Conservation (phyloP, 306 rosid genomes). For the Cicer yamashitae region DNA sequence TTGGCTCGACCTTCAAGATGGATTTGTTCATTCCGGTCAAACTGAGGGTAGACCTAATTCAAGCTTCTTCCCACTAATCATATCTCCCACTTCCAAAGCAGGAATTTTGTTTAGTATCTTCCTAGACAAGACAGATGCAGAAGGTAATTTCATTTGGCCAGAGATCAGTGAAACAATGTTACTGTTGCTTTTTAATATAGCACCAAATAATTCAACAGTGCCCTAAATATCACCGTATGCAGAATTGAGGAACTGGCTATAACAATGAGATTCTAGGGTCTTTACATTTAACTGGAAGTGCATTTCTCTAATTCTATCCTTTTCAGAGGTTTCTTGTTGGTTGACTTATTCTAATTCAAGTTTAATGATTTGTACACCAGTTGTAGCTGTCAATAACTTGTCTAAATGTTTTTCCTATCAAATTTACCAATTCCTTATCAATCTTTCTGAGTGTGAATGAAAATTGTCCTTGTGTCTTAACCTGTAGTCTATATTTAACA, state of each 20-base stretch:
- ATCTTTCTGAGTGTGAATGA: constrained; percentile 33
- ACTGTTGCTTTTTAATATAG: constrained; percentile 39
- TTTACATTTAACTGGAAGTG: constrained; percentile 21
- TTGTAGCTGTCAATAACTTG: constrained; percentile 25
- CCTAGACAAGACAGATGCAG: constrained; percentile 66
- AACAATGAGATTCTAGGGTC: constrained; percentile 7
- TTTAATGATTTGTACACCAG: constrained; percentile 25
- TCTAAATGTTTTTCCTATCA: constrained; percentile 21
- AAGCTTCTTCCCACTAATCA: constrained; percentile 79
- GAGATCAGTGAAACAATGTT: constrained; percentile 36
- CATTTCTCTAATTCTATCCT: constrained; percentile 27
- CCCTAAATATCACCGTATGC: constrained; percentile 17
- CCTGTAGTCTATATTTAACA: constrained; percentile 29
- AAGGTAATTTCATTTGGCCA: constrained; percentile 60
- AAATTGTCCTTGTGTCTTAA: constrained; percentile 20
- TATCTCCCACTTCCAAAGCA: constrained; percentile 85
- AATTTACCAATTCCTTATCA: constrained; percentile 22
- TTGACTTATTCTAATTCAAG: constrained; percentile 22
- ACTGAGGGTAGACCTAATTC: constrained; percentile 77
- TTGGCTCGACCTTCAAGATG: constrained; percentile 99
- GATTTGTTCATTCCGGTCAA: constrained; percentile 77
- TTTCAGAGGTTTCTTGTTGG: constrained; percentile 33
- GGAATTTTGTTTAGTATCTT: constrained; percentile 86
- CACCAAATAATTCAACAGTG: constrained; percentile 34
- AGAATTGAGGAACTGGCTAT: constrained; percentile 9